Percentiles rank a stretch among this genome's conserved stretches.
Conservation (phyloP, 805 yeast genomes). For the Cyberlindnera meyerae region DNA sequence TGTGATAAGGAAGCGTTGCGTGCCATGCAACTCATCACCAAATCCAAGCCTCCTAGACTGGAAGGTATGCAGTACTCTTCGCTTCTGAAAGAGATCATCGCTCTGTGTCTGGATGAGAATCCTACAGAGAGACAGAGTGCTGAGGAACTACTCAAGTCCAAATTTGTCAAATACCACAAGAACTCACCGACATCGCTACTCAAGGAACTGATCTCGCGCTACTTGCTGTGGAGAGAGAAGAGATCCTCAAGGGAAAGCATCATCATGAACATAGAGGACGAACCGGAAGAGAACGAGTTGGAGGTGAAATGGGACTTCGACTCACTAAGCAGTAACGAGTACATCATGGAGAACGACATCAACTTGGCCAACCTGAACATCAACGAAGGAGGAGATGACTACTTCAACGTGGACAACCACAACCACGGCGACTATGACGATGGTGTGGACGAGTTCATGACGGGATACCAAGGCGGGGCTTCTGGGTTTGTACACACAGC, state of each 20-base stretch:
- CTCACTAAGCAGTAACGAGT: slow-evolving; percentile 68
- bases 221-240: slow-evolving; percentile 71
- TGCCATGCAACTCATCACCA: slow-evolving; percentile 91
- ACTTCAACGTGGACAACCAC: slow-evolving; percentile 19
- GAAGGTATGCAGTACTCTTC: slow-evolving; percentile 85
- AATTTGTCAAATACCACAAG: slow-evolving; percentile 61
- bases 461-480: slow-evolving; percentile 18
- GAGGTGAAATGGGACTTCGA: slow-evolving; percentile 88
- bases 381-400: slow-evolving; percentile 20
- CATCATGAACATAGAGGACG: slow-evolving; percentile 35
- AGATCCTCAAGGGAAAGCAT: slow-evolving; percentile 50
- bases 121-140: slow-evolving; percentile 87
- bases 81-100: slow-evolving; percentile 78
- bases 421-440: slow-evolving; percentile 26
- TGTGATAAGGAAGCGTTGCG: slow-evolving; percentile 91
- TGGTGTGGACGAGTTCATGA: slow-evolving; percentile 27
- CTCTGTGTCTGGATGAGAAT: slow-evolving; percentile 88
- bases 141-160: slow-evolving; percentile 73
- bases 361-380: slow-evolving; percentile 34
- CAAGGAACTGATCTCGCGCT: slow-evolving; percentile 70
- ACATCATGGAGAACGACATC: slow-evolving; percentile 67
- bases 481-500: slow-evolving; percentile 10
- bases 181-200: slow-evolving; percentile 54
- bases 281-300: slow-evolving; percentile 34
- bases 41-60: slow-evolving; percentile 88